Evolutionary conservation across 106 monocot genomes (phyloP).

Genomic region (Platanthera guangdongensis): DNA sequence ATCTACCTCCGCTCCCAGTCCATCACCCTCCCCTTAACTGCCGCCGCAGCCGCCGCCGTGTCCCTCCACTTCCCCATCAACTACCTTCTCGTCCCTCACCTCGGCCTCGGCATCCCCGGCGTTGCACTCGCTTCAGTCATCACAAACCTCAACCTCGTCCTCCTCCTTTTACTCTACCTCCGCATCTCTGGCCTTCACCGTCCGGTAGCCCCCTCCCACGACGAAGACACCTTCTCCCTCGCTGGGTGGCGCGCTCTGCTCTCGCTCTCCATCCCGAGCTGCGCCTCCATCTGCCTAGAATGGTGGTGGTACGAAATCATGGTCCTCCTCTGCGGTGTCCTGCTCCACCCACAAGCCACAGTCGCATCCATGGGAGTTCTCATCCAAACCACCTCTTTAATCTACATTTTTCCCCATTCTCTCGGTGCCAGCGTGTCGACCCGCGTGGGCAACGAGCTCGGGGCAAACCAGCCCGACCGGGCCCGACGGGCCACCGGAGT

Average conservation of each 20-base stretch:
- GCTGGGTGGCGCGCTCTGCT: conserved; percentile 20
- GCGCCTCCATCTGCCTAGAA: conserved; percentile 51
- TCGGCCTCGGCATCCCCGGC: conserved; percentile 22
- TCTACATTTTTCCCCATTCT: conserved; percentile 61
- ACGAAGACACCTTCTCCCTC: conserved; percentile 9
- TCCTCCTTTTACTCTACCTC: conserved; percentile 20
- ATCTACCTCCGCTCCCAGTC: conserved; percentile 44
- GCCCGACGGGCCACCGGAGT: conserved; percentile 30
- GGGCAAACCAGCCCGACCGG: conserved; percentile 34
- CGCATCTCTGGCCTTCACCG: conserved; percentile 15
- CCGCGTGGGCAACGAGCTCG: conserved; percentile 54
- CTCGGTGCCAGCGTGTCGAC: conserved; percentile 47
- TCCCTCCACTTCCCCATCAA: conserved; percentile 34
- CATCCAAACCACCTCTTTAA: conserved; percentile 46
- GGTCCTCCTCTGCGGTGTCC: conserved; percentile 35
- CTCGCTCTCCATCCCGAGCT: conserved; percentile 19
- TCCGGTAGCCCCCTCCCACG: conserved; percentile 10
- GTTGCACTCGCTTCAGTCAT: conserved; percentile 18
- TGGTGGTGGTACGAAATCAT: conserved; percentile 98
- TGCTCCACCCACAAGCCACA: conserved; percentile 17
- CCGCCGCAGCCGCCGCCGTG: conserved; percentile 17
- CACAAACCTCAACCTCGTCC: conserved; percentile 24
- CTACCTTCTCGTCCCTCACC: conserved; percentile 23
- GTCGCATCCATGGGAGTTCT: conserved; percentile 38
- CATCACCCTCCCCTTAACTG: conserved; percentile 27